Evolutionary conservation across 805 yeast species (phyloP).

Genomic region (Lipomyces oligophaga): DNA sequence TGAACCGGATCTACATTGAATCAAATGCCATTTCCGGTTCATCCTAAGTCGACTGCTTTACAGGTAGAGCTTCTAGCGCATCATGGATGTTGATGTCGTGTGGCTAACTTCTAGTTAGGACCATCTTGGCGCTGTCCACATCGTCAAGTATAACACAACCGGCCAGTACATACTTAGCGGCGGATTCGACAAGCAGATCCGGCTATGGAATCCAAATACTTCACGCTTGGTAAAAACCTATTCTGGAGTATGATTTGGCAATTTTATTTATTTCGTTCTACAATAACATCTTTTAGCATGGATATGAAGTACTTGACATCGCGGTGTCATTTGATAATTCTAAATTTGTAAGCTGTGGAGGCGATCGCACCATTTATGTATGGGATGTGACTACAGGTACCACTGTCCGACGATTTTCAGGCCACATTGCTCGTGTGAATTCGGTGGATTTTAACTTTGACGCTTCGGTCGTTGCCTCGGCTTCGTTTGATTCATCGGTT

Average conservation of each 20-base stretch:
- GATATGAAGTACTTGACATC: slow-evolving; percentile 35
- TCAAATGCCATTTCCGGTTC: background rate
- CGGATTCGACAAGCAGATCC: slow-evolving; percentile 34
- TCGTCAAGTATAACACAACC: slow-evolving; percentile 31
- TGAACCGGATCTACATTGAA: background rate
- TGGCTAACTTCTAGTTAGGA: too few relatives aligned
- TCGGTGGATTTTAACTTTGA: slow-evolving; percentile 32
- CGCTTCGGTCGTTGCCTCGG: slow-evolving; percentile 34
- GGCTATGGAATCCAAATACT: slow-evolving; percentile 34
- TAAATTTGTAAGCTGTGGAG: slow-evolving; percentile 37
- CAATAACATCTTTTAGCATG: slow-evolving; percentile 23
- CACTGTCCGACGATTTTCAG: slow-evolving; percentile 31
- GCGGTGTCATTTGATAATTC: slow-evolving; percentile 32
- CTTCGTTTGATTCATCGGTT: slow-evolving; percentile 36
- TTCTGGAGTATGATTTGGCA: slow-evolving; percentile 7
- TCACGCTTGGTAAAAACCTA: slow-evolving; percentile 28
- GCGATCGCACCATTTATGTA: slow-evolving; percentile 34
- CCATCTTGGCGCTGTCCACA: slow-evolving; percentile 32
- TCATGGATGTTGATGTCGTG: background rate
- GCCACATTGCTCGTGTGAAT: slow-evolving; percentile 34
- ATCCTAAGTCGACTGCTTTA: background rate
- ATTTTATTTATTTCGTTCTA: background rate
- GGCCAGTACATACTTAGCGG: slow-evolving; percentile 35
- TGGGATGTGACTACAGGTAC: slow-evolving; percentile 36
- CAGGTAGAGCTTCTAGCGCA: background rate